phyloP scores from a whole-genome alignment of 2,329 filamentous ascomycete species.

The Penicillium occitanis region DNA sequence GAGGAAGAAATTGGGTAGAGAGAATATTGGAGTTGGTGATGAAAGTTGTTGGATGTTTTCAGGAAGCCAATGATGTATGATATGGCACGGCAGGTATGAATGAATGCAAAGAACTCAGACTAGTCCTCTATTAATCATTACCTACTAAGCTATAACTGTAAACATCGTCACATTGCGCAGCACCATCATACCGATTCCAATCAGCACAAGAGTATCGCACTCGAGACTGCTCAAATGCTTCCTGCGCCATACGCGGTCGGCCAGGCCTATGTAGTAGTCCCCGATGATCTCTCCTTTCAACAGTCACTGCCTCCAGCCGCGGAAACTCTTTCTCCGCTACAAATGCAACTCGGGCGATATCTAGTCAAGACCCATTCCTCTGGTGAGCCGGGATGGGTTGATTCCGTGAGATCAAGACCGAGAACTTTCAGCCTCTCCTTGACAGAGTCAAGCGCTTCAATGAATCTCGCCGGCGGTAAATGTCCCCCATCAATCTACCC shows the following conservation, averaged over 20 bases:
- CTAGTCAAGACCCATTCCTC: neutral
- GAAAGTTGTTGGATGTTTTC: neutral
- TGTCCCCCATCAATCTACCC: neutral
- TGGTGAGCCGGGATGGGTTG: neutral
- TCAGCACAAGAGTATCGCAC: neutral
- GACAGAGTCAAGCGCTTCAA: neutral
- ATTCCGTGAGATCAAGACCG: neutral
- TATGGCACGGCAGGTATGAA: neutral
- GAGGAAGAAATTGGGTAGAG: neutral
- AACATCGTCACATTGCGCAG: neutral
- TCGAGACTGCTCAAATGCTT: neutral
- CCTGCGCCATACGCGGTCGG: neutral
- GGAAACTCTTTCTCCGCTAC: neutral
- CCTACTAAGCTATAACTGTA: neutral
- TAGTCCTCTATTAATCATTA: neutral
- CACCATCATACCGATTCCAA: neutral
- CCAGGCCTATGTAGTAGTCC: no score
- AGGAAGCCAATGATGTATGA: neutral
- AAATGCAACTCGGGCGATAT: neutral
- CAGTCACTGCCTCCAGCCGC: neutral
- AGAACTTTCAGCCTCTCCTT: neutral
- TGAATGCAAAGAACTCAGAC: neutral
- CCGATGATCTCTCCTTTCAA: neutral
- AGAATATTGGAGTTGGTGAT: neutral
- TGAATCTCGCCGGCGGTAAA: neutral